Evolutionary conservation across 2,329 filamentous ascomycete genomes (phyloP).

Genomic region (Xylaria sp.): DNA sequence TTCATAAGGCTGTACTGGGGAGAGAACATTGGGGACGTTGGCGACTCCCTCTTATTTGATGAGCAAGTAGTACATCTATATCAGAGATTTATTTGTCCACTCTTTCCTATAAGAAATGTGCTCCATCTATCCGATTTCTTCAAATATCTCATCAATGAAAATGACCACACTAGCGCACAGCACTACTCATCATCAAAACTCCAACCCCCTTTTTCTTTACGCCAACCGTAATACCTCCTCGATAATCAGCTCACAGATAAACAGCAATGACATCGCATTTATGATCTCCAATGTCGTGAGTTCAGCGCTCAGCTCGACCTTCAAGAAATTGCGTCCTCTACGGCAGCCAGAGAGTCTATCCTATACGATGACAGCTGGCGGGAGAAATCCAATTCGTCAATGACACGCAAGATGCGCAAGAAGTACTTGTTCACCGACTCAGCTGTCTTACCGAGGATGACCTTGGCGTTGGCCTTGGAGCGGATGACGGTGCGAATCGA

Average conservation of each 20-base stretch:
- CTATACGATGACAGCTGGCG: constrained; percentile 39
- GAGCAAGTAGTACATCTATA: no score
- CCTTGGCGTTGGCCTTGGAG: constrained; percentile 24
- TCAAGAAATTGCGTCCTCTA: constrained; percentile 39
- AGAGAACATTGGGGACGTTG: no score
- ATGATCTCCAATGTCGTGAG: constrained; percentile 40
- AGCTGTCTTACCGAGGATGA: constrained; percentile 27
- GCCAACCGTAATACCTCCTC: not conserved
- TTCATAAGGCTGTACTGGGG: no score
- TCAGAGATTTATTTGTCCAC: no score
- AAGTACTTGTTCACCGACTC: constrained; percentile 35
- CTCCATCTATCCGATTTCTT: no score
- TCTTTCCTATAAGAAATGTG: no score
- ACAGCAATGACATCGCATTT: constrained; percentile 29
- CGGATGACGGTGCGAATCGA: not conserved
- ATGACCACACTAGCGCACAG: no score
- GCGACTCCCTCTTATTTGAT: no score
- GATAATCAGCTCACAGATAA: constrained; percentile 4
- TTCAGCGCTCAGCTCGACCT: constrained; percentile 34
- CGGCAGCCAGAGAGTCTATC: constrained; percentile 40
- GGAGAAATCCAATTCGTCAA: constrained; percentile 34
- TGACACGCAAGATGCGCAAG: constrained; percentile 34
- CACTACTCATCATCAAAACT: not conserved
- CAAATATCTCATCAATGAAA: no score
- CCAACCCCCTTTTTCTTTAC: not conserved